phyloP scores from a whole-genome alignment of 2,329 filamentous ascomycete genomes.

The Aspergillus cejpii region DNA sequence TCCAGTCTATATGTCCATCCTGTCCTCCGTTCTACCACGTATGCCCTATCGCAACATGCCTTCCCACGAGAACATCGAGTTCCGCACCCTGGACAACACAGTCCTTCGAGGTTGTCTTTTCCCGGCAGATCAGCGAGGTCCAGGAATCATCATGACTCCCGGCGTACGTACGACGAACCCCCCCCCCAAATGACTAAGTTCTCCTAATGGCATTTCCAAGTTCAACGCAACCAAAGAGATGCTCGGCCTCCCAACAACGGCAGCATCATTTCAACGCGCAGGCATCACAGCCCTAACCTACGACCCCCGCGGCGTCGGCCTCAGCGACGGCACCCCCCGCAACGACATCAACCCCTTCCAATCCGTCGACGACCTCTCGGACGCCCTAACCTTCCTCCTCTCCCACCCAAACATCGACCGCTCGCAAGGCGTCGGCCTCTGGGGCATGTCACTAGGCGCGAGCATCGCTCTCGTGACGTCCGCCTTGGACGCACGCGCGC shows the following conservation, averaged over 20 bases:
- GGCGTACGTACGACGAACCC: conserved; percentile 12
- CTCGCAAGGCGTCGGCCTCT: conserved; percentile 26
- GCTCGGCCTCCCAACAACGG: conserved; percentile 16
- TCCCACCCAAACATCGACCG: conserved; percentile 25
- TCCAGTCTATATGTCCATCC: background rate
- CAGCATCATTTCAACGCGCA: conserved; percentile 16
- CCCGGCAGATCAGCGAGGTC: conserved; percentile 18
- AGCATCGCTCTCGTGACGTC: conserved; percentile 24
- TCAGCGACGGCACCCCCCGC: conserved; percentile 31
- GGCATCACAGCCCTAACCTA: conserved; percentile 27
- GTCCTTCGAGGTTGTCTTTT: conserved; percentile 38
- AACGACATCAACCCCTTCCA: conserved; percentile 29
- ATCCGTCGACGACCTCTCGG: conserved; percentile 33
- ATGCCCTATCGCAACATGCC: conserved; percentile 1
- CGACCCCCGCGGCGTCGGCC: conserved; percentile 30
- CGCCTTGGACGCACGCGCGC: conserved; percentile 29
- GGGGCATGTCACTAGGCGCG: conserved; percentile 34
- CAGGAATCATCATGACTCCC: conserved; percentile 16
- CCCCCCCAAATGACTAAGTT: background rate
- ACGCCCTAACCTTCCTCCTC: conserved; percentile 34
- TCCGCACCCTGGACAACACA: conserved; percentile 39
- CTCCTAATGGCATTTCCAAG: conserved; percentile 15
- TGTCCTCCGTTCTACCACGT: background rate
- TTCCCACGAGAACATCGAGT: conserved; percentile 31
- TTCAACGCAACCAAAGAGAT: conserved; percentile 30